phyloP scores from a whole-genome alignment of 2,329 filamentous ascomycete genomes.

The Ophiocordyceps camponoti-saundersi region DNA sequence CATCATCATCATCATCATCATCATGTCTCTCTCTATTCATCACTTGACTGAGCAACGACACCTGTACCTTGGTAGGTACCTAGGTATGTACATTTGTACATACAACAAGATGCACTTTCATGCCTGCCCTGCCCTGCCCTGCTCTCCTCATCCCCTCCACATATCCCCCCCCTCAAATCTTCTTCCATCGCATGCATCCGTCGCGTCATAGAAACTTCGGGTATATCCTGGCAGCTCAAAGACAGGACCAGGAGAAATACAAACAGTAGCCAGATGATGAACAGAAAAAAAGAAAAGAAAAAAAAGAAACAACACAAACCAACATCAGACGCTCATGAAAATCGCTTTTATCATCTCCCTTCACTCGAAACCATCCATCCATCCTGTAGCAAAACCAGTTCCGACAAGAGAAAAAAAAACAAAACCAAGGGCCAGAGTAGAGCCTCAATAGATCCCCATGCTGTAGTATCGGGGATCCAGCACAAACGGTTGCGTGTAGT shows the following conservation, averaged over 20 bases:
- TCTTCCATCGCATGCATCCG: not conserved
- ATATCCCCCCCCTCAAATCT: not conserved
- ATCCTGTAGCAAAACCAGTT: not conserved
- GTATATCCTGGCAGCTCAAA: constrained; percentile 12
- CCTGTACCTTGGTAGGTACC: too few relatives aligned
- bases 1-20: too few relatives aligned
- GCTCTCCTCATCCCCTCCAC: too few relatives aligned
- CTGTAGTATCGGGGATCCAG: constrained; percentile 27
- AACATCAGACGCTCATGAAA: not conserved
- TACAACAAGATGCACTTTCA: too few relatives aligned
- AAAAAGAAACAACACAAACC: not conserved
- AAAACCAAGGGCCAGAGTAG: not conserved
- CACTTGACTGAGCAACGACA: too few relatives aligned
- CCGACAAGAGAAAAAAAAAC: not conserved
- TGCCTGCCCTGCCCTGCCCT: too few relatives aligned
- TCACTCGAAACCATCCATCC: not conserved
- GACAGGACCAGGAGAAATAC: constrained; percentile 1
- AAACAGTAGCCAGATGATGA: too few relatives aligned
- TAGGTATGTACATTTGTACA: too few relatives aligned
- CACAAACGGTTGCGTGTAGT: constrained; percentile 35
- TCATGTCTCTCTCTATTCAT: too few relatives aligned
- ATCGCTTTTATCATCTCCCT: not conserved
- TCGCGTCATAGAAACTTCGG: constrained; percentile 4
- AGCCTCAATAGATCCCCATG: constrained; percentile 10
- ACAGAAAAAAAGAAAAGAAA: not conserved